Evolutionary conservation across 192 early-diverging fungal species (phyloP), one percentile per base, ranked within the genome.

Genomic region (Coemansia guatemalensis): DNA sequence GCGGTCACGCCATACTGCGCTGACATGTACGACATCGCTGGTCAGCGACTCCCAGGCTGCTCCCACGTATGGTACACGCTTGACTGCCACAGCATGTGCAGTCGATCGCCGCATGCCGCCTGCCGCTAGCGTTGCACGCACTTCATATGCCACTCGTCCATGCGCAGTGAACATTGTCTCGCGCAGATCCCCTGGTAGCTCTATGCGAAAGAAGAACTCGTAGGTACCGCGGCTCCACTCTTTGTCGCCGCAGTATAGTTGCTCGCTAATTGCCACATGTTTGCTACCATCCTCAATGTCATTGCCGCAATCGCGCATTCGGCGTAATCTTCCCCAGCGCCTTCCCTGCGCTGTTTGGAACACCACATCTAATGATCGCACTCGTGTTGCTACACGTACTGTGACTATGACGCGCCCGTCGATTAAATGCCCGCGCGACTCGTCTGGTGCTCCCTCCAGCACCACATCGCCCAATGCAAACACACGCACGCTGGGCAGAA

Each of bases 81-180:
- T 79, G 9, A 79, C 71, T 11, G 76, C 76, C n/a, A 79, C 58
- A 26, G 67, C 48, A 20, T 58, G 62, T 50, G 61, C 64, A 6
- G 67, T 50, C 48, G 64, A 49, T 32, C 69, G 71, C 58, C 60
- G 66, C n/a, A 63, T 60, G 5, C 59, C 58, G 25, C 62, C 60
- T 22, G 66, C 18, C 6, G 67, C 50, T 33, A 78, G 56, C 1
- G 55, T 53, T 5, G 75, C 75, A 0, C 67, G 70, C 32, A 73
- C 63, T 57, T 79, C 71, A 68, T 79, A 79, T 12, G 76, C 58
- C 14, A 79, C 70, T 3, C 63, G 63, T 63, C 67, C 69, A 52
- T 73, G 71, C 56, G 72, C 76, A 4, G 76, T 79, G 64, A 66
- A 73, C 76, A 79, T 79, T 62, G 76, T 79, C 60, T 79, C 76